A percentile compares a stretch with the other conserved stretches of the same genome.
These are phyloP conservation scores for Apiotrichum gracile DNA, from an alignment of 1,284 basidiomycete genomes.

Conservation along the genomic window DNA sequence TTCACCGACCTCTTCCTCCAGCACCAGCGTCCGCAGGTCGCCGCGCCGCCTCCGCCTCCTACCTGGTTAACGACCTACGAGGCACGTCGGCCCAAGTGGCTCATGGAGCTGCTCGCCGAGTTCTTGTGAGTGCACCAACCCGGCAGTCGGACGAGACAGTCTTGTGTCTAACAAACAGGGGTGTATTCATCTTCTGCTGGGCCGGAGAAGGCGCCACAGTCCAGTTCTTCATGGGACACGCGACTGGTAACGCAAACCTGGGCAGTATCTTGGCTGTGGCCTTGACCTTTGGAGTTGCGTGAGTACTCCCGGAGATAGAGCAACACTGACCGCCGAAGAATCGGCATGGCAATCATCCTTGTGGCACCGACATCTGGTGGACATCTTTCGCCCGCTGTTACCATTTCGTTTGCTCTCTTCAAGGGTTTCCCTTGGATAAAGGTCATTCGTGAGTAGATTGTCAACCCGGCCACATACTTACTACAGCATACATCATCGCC, in stretches of 20 bases:
- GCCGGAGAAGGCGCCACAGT: no score
- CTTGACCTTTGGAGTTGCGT: no score
- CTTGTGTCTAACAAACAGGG: not conserved
- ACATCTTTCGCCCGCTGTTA: constrained; percentile 23
- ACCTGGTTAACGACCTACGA: constrained; percentile 4
- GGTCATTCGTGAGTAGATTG: constrained; percentile 11
- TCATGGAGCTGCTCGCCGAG: constrained; percentile 9
- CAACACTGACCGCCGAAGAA: not conserved
- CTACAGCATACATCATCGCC: constrained; percentile 21
- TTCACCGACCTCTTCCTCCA: constrained; percentile 10
- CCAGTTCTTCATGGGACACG: no score
- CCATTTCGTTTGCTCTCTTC: constrained; percentile 17
- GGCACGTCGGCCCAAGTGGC: constrained; percentile 3
- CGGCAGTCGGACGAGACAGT: no score
- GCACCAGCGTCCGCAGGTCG: not conserved
- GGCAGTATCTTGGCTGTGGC: no score
- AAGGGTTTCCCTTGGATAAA: constrained; percentile 36
- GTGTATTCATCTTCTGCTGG: not conserved
- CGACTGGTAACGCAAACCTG: no score
- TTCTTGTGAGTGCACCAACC: not conserved
- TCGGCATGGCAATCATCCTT: constrained; percentile 7
- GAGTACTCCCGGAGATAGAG: no score
- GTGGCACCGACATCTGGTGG: constrained; percentile 16
- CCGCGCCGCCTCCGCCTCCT: constrained; percentile 1
- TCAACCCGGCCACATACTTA: no score